Base-by-base conservation (phyloP, 768 basidiomycete species). In the Lyophyllum shimeji region DNA sequence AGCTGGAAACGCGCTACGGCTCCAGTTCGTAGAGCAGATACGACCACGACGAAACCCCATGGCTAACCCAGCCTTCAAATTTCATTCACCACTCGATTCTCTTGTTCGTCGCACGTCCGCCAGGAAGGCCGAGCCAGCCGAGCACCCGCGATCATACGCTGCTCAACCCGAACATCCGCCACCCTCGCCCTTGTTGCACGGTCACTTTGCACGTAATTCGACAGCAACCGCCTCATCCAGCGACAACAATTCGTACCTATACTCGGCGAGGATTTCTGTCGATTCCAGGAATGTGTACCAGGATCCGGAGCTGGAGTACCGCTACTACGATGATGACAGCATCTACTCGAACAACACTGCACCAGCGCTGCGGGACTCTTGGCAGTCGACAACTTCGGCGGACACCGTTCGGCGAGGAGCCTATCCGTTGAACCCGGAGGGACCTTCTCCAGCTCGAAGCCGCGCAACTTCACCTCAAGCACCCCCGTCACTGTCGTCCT, bases 31-130 rank as follows among this genome's bases (percentile, higher is more conserved):
- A 29, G 29, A 4, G 9, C 9, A n/a, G n/a, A n/a, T n/a, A n/a
- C n/a, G n/a, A n/a, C n/a, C n/a, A n/a, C n/a, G n/a, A n/a, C 4
- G 29, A 37, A 6, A 6, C 11, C 8, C 34, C 34, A 46, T 55
- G 43, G 50, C 63, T 20, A 39, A 60, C 7, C 49, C 65, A 1
- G 57, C 69, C 24, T 69, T 65, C 51, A 69, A 60, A 48, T 46
- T 63, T 23, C 63, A 59, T 20, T 89, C 87, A 1, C 87, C 87
- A 7, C 74, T 88, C 39, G 80, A 83, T 39, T 72, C 78, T 2
- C 78, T 89, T 46, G 82, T 80, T 52, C 77, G 80, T 55, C 72
- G 73, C 52, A 77, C 83, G 7, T 86, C 86, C 23, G 73, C 73
- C 60, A 77, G 69, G 64, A 76, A 73, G 60, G 65, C 66, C 46